Evolutionary conservation across 148 eudicot genomes (phyloP).

Genomic region (Dysphania ambrosioides): DNA sequence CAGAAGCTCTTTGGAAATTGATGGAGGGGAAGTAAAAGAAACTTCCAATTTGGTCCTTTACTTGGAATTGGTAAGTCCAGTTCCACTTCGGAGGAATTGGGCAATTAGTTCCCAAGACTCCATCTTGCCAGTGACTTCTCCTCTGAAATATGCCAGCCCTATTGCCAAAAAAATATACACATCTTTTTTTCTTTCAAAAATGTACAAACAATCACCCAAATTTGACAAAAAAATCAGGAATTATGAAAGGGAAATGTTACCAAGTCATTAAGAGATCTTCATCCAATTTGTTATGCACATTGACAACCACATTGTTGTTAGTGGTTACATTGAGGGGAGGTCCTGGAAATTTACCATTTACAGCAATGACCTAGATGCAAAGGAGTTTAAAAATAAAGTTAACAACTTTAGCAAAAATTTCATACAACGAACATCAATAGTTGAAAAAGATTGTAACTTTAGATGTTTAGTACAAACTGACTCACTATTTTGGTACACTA

Average conservation of each 20-base stretch:
- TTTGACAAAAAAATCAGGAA: neutral
- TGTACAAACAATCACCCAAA: neutral
- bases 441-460: constrained; percentile 26
- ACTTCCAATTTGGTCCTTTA: constrained; percentile 97
- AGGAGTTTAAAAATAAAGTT: neutral
- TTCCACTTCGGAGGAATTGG: constrained; percentile 98
- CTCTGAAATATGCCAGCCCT: constrained; percentile 88
- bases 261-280: constrained; percentile 80
- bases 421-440: constrained; percentile 5
- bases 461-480: constrained; percentile 1
- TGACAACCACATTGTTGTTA: constrained; percentile 78
- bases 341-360: constrained; percentile 92
- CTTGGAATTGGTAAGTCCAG: constrained; percentile 94
- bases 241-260: constrained; percentile 35
- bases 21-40: constrained; percentile 90
- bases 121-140: constrained; percentile 90
- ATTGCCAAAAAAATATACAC: neutral
- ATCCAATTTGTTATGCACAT: constrained; percentile 85
- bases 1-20: constrained; percentile 84
- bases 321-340: constrained; percentile 80
- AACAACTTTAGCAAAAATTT: constrained; percentile 14
- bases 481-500: too few species aligned
- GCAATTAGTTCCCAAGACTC: constrained; percentile 85
- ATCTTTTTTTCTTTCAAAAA: too few species aligned
- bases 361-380: constrained; percentile 82